These are phyloP conservation scores for Monascus ruber DNA, from an alignment of 2,329 filamentous ascomycete species.

Conservation along the genomic window DNA sequence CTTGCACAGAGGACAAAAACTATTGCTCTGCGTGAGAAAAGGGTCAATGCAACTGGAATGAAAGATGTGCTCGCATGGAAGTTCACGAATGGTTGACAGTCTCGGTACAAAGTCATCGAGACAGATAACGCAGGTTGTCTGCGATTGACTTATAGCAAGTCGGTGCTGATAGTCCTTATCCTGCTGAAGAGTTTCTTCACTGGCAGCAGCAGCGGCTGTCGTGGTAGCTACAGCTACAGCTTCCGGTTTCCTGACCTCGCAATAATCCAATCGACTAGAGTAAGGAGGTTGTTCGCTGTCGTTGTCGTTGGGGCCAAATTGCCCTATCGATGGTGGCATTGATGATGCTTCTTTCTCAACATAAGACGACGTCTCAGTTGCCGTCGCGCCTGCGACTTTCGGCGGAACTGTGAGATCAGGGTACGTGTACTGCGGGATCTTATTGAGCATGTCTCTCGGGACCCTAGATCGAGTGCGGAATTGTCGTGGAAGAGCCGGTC, in stretches of 20 bases:
- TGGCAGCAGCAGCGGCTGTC: too few relatives aligned
- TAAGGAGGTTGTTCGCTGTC: too few relatives aligned
- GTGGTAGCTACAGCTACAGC: too few relatives aligned
- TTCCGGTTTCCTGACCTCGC: too few relatives aligned
- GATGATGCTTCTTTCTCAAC: too few relatives aligned
- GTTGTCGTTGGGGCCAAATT: too few relatives aligned
- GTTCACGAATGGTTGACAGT: slow-evolving; percentile 64
- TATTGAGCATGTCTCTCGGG: slow-evolving; percentile 57
- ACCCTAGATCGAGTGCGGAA: slow-evolving; percentile 71
- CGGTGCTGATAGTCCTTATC: too few relatives aligned
- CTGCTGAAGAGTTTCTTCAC: too few relatives aligned
- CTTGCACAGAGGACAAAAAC: slow-evolving; percentile 86
- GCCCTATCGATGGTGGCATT: too few relatives aligned
- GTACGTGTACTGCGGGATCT: slow-evolving; percentile 71
- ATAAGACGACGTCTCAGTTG: too few relatives aligned
- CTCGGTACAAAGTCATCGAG: slow-evolving; percentile 65
- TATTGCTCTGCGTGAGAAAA: slow-evolving; percentile 67
- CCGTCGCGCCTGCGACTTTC: neutral
- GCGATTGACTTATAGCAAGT: slow-evolving; percentile 41
- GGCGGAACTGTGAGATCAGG: slow-evolving; percentile 22
- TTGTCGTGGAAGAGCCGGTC: slow-evolving; percentile 46
- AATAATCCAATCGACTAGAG: too few relatives aligned
- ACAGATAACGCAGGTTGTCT: slow-evolving; percentile 84
- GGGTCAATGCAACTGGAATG: slow-evolving; percentile 85
- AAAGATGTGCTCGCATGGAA: slow-evolving; percentile 86